These are phyloP conservation scores for Puccinia horiana DNA, from an alignment of 1,284 basidiomycete species.

Conservation along the genomic window DNA sequence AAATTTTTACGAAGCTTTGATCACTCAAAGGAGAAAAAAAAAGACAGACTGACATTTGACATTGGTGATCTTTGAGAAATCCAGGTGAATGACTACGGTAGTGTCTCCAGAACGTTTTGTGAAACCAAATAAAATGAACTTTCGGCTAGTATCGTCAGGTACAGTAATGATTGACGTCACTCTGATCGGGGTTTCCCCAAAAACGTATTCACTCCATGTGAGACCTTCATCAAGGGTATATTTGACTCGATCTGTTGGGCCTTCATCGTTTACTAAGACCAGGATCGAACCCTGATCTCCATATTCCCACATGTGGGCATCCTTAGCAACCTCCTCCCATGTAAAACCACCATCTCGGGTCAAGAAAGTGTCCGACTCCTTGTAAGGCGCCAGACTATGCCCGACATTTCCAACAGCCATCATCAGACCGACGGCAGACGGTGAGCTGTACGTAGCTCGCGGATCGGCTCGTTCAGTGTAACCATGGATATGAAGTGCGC, in stretches of 20 bases:
- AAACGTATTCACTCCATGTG: slow-evolving; percentile 83
- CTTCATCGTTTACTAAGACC: slow-evolving; percentile 91
- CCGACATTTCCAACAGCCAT: slow-evolving; percentile 98
- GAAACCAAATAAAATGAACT: slow-evolving; percentile 82
- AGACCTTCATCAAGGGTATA: slow-evolving; percentile 86
- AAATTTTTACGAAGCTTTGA: slow-evolving; percentile 47
- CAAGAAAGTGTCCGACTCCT: slow-evolving; percentile 89
- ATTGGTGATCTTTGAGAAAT: slow-evolving; percentile 77
- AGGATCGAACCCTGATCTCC: slow-evolving; percentile 94
- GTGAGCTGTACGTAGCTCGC: slow-evolving; percentile 85
- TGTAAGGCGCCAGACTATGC: slow-evolving; percentile 75
- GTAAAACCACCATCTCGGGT: slow-evolving; percentile 94
- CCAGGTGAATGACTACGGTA: slow-evolving; percentile 78
- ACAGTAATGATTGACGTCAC: slow-evolving; percentile 81
- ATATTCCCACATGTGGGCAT: slow-evolving; percentile 96
- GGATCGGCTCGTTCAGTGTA: slow-evolving; percentile 91
- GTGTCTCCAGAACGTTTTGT: slow-evolving; percentile 63
- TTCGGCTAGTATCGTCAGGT: slow-evolving; percentile 82
- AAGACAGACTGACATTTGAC: slow-evolving; percentile 68
- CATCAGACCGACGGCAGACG: slow-evolving; percentile 85
- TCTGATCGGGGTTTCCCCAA: slow-evolving; percentile 72
- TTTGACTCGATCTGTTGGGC: slow-evolving; percentile 81
- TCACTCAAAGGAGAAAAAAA: neutral
- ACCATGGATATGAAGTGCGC: slow-evolving; percentile 86
- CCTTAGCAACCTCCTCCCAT: slow-evolving; percentile 98